These are phyloP conservation scores for Liquidambar formosana DNA, from an alignment of 164 flowering plant species.

Conservation along the genomic window DNA sequence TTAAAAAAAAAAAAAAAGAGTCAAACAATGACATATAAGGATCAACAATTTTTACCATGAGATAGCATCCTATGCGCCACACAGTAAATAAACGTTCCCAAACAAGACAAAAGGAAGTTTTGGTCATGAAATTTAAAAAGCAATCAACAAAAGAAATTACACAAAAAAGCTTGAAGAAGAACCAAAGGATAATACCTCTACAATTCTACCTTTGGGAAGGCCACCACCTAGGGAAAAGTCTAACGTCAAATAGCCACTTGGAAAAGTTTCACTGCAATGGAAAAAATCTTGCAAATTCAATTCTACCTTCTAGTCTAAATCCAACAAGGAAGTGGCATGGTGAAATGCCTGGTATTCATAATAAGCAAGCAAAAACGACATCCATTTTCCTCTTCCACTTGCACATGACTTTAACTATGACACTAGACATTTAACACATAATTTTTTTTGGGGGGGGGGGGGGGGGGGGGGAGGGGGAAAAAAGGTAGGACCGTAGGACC, in stretches of 20 bases:
- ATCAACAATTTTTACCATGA: too few relatives aligned
- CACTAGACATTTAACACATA: background rate
- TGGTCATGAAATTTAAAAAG: background rate
- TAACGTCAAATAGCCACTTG: slow-evolving; percentile 94
- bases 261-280: slow-evolving; percentile 88
- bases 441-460: too few relatives aligned
- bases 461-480: too few relatives aligned
- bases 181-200: slow-evolving; percentile 59
- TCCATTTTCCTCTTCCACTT: background rate
- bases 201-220: slow-evolving; percentile 95
- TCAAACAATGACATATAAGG: too few relatives aligned
- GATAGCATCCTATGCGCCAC: too few relatives aligned
- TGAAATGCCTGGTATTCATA: background rate
- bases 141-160: background rate
- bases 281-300: slow-evolving; percentile 8
- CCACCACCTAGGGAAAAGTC: slow-evolving; percentile 98
- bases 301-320: background rate
- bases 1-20: too few relatives aligned
- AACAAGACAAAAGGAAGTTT: background rate
- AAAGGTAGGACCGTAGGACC: background rate
- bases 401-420: background rate
- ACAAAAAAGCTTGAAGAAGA: background rate
- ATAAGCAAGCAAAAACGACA: background rate
- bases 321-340: background rate
- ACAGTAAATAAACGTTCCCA: too few relatives aligned